These are phyloP conservation scores for Venturiaceae sp. DNA, from an alignment of 2,329 filamentous ascomycete species.

Conservation along the genomic window DNA sequence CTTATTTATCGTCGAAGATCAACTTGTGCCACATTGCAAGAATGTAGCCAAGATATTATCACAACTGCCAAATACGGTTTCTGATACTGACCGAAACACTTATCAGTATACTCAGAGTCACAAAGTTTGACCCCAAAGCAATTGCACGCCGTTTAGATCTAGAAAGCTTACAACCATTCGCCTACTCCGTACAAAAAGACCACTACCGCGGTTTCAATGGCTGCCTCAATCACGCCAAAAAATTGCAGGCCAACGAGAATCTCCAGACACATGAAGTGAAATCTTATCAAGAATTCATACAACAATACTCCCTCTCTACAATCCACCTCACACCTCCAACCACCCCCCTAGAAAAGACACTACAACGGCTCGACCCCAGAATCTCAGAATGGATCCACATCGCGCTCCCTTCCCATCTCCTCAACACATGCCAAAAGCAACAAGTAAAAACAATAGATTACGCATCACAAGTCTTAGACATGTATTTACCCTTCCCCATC, in stretches of 20 bases:
- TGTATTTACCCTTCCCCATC: slow-evolving; percentile 7
- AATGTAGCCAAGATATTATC: background rate
- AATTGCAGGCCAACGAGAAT: background rate
- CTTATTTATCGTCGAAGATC: too few relatives aligned
- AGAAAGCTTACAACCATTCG: background rate
- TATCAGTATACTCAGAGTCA: background rate
- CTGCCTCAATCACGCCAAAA: background rate
- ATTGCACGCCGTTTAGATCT: background rate
- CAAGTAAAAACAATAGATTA: background rate
- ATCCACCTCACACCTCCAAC: background rate
- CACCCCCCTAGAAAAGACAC: background rate
- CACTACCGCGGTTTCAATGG: background rate
- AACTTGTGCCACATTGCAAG: too few relatives aligned
- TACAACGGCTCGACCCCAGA: background rate
- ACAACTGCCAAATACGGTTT: background rate
- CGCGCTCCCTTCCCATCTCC: background rate
- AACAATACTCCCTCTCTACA: background rate
- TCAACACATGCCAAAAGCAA: background rate
- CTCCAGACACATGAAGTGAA: background rate
- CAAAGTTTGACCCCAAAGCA: background rate
- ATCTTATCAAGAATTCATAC: background rate
- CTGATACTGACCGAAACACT: background rate
- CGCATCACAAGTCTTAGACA: background rate
- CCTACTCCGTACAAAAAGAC: background rate
- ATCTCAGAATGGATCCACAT: slow-evolving; percentile 3